Conservation (phyloP, 305 asterid genomes). For the Fraxinus xanthoxyloides region DNA sequence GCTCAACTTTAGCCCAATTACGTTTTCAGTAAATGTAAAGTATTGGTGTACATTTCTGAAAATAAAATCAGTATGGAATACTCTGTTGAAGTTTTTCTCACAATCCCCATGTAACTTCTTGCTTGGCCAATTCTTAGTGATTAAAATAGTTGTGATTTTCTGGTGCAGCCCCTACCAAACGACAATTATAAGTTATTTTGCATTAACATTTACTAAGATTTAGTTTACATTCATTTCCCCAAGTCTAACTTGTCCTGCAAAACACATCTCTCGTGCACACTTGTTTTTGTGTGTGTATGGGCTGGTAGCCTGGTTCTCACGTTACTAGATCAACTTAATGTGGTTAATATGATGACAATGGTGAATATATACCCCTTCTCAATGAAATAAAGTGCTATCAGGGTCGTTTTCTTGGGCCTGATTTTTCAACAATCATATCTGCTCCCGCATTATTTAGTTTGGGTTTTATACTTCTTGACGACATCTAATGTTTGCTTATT, state of each 20-base stretch:
- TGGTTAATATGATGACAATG: neutral
- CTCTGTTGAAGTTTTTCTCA: slow-evolving; percentile 2
- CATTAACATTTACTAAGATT: neutral
- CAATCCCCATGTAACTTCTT: neutral
- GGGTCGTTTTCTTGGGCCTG: neutral
- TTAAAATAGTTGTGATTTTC: slow-evolving; percentile 7
- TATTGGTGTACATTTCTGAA: slow-evolving; percentile 4
- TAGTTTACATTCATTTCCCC: neutral
- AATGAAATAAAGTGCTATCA: neutral
- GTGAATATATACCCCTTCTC: neutral
- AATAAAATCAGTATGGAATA: neutral
- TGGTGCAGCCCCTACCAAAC: neutral
- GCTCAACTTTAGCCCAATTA: slow-evolving; percentile 15
- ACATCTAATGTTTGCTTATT: slow-evolving; percentile 24
- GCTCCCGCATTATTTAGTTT: slow-evolving; percentile 13
- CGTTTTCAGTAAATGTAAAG: slow-evolving; percentile 1
- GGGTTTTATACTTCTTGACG: slow-evolving; percentile 5
- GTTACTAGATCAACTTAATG: neutral
- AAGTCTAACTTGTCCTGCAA: neutral
- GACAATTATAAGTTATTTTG: neutral
- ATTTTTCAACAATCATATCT: neutral
- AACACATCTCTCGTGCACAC: neutral
- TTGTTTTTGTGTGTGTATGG: neutral
- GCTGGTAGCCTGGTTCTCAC: neutral
- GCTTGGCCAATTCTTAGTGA: slow-evolving; percentile 15